Base-by-base conservation (phyloP, 2,329 filamentous ascomycete genomes). In the Pseudohalonectria lignicola region DNA sequence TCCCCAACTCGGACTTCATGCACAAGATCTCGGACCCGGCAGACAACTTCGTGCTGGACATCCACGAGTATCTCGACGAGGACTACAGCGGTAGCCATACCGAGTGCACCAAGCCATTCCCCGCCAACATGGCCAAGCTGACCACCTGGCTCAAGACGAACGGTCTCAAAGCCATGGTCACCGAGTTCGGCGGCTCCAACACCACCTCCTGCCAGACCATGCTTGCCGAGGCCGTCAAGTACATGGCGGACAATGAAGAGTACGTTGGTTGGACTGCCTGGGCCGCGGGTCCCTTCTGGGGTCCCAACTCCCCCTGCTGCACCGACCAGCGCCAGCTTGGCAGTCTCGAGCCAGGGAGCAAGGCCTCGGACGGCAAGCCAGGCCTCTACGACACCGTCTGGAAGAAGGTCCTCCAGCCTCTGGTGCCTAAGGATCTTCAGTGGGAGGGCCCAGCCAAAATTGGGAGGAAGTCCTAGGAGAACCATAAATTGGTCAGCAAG, bases 261-360 rank as follows among this genome's bases (percentile, higher is more conserved):
- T 69, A 65, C 43, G 67, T 70, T 33, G 66, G 67, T 3, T 70
- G 66, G 66, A 67, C 66, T 1, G 65, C 65, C 4, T 70, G 65
- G 66, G 61, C 66, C 0, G 67, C 66, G 0, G 66, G 39, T 6
- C 66, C 67, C 1, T 57, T 71, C 32, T 70, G 66, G 66, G 66
- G 66, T 1, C 45, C 53, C 7, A 46, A 53, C 31, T 60, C 56
- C 39, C 50, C 55, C 4, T 58, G 54, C 49, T 58, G 60, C 47
- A 56, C 59, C 1, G 62, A 67, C 52, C 52, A 50, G 33, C 43
- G 43, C 30, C 57, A 60, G 43, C 55, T 57, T 31, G 66, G 66
- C 4, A 66, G 61, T 40, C 49, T 70, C 26, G 66, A 70, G 46
- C 66, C 66, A 0, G 62, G 61, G 0, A 69, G 63, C 50, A 52